Conservation (phyloP, 306 rosid genomes). For the Gleditsia sinensis region DNA sequence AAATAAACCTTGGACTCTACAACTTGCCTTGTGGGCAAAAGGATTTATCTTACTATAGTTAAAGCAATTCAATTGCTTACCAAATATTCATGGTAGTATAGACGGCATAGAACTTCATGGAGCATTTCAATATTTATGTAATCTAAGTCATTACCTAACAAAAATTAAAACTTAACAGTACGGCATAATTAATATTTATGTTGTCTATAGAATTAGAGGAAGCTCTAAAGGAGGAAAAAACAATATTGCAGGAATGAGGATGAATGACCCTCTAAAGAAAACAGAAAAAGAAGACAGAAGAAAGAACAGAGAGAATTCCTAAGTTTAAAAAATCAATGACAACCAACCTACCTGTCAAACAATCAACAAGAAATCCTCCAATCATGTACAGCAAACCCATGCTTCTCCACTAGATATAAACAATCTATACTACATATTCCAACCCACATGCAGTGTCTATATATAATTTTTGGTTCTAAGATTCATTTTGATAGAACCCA, state of each 20-base stretch:
- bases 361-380: not conserved
- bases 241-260: not conserved
- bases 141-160: not conserved
- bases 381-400: constrained; percentile 3
- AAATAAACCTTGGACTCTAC: not conserved
- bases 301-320: not conserved
- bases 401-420: constrained; percentile 9
- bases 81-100: constrained; percentile 11
- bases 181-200: not conserved
- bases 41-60: constrained; percentile 11
- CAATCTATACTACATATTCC: not conserved
- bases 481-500: constrained; percentile 18
- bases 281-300: not conserved
- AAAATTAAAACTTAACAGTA: not conserved
- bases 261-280: not conserved
- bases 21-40: not conserved
- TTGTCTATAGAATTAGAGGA: not conserved
- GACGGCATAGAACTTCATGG: constrained; percentile 14
- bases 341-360: not conserved
- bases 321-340: constrained; percentile 21
- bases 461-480: constrained; percentile 4
- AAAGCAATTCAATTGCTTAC: constrained; percentile 24
- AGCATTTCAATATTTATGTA: not conserved
- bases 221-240: not conserved
- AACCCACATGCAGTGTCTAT: constrained; percentile 11